Evolutionary conservation across 169 alveolate genomes (phyloP).

Genomic region (Eimeria falciformis): DNA sequence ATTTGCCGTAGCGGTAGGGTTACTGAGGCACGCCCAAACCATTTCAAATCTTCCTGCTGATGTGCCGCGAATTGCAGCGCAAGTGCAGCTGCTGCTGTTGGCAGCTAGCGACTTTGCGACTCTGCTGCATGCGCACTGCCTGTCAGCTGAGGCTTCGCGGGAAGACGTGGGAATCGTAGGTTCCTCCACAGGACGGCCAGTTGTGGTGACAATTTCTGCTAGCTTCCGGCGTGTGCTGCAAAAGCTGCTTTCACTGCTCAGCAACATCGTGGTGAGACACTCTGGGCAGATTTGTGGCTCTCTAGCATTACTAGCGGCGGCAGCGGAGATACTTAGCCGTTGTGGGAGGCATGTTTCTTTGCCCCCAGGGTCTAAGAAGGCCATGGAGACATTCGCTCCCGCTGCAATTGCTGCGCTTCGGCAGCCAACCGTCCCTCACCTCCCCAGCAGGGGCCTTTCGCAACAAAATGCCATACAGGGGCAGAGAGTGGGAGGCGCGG

Average conservation of each 20-base stretch:
- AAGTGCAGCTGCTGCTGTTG: slow-evolving; percentile 54
- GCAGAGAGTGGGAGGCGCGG: slow-evolving; percentile 39
- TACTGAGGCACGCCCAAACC: slow-evolving; percentile 41
- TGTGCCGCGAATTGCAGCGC: slow-evolving; percentile 46
- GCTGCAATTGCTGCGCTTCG: slow-evolving; percentile 64
- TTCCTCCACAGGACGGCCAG: not conserved
- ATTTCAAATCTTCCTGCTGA: slow-evolving; percentile 18
- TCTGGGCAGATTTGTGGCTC: slow-evolving; percentile 49
- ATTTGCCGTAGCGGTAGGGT: slow-evolving; percentile 35
- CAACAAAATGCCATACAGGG: not conserved
- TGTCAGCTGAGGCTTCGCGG: not conserved
- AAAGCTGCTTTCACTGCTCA: slow-evolving; percentile 37
- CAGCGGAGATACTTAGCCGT: slow-evolving; percentile 42
- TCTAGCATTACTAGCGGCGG: slow-evolving; percentile 49
- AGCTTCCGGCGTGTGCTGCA: slow-evolving; percentile 27
- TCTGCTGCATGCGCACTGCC: slow-evolving; percentile 66
- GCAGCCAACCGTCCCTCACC: slow-evolving; percentile 23
- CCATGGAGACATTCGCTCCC: slow-evolving; percentile 45
- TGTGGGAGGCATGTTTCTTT: slow-evolving; percentile 36
- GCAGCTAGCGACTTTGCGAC: slow-evolving; percentile 53
- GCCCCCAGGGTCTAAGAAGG: slow-evolving; percentile 52
- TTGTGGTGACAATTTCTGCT: slow-evolving; percentile 22
- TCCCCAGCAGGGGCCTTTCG: not conserved
- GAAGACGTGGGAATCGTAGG: not conserved
- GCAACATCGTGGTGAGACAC: slow-evolving; percentile 32